Percentiles rank a stretch among this genome's conserved stretches.
Conservation (phyloP, 2,329 filamentous ascomycete species). For the Fusarium lateritium region DNA sequence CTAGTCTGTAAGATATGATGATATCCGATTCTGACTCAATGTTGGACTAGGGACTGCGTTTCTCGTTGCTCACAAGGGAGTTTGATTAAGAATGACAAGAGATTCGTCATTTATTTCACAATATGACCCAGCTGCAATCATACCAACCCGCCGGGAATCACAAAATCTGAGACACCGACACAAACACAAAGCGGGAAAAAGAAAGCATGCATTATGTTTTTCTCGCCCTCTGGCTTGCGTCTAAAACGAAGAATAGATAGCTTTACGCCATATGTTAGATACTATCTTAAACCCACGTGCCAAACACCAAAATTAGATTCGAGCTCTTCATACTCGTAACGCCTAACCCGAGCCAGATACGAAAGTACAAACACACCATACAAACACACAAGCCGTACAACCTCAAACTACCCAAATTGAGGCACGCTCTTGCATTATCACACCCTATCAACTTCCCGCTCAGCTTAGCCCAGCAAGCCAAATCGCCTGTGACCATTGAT, state of each 20-base stretch:
- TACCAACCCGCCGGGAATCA: not conserved
- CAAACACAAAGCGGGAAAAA: slow-evolving; percentile 6
- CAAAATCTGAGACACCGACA: not conserved
- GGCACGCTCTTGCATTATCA: slow-evolving; percentile 12
- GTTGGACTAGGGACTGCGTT: slow-evolving; percentile 1
- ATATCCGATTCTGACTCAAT: slow-evolving; percentile 6
- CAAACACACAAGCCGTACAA: slow-evolving; percentile 22
- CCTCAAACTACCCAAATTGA: slow-evolving; percentile 14
- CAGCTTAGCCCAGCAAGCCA: slow-evolving; percentile 28
- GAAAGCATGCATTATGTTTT: not conserved
- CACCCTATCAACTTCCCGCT: slow-evolving; percentile 4
- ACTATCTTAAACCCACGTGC: slow-evolving; percentile 20
- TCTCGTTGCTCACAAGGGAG: not conserved
- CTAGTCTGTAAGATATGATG: not conserved
- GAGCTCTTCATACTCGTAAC: slow-evolving; percentile 5
- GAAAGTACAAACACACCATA: slow-evolving; percentile 10
- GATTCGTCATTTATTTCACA: slow-evolving; percentile 18
- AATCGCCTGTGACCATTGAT: slow-evolving; percentile 30
- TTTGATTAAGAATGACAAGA: slow-evolving; percentile 26
- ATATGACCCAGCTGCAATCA: slow-evolving; percentile 2
- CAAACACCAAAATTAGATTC: slow-evolving; percentile 8
- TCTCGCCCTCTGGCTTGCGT: not conserved
- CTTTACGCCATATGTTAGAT: slow-evolving; percentile 17
- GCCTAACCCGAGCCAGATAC: not conserved
- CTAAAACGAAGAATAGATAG: slow-evolving; percentile 1